Evolutionary conservation across 768 basidiomycete species (phyloP), one percentile per base, ranked within the genome.

Genomic region (Mycena vulgaris): DNA sequence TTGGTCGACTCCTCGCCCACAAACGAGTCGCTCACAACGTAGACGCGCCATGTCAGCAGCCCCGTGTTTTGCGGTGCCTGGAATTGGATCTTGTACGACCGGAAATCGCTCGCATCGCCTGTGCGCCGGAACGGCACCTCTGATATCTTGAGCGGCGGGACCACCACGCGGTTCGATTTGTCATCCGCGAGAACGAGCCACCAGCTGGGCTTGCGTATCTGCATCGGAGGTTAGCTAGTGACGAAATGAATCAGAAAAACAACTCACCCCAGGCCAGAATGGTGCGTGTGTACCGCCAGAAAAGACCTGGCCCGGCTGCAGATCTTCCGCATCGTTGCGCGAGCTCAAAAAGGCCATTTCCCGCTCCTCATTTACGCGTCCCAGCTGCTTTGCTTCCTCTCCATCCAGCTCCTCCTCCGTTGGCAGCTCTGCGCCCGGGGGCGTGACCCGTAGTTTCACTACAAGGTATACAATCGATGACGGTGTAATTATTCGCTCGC

Each of bases 181-280:
- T 93, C 91, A 76, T 98, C 96, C 0, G 92, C 94, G 25, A 98
- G 89, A 14, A 97, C 87, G 60, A 97, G 84, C 93, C 96, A 97
- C 95, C 95, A 99, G 27, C 89, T 87, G 0, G 97, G 93, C 80
- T 94, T 97, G 68, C 96, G 95, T 63, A 91, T 86, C 95, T 97
- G 74, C 45, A 40, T 60, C 17, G 66, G 57, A 30, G 63, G 23
- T 67, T 30, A 70, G 45, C 17, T 2, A 25, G 14, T 5, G 14
- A 21, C 57, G 10, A 56, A 49, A 37, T 56, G 27, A 2, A 55
- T n/a, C 27, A 3, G 5, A 49, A 21, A 17, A 2, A 45, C 39
- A 45, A 83, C 92, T 49, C 75, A 97, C 96, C 68, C 87, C 89
- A 64, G 97, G 96, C 96, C 96, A 99, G 76, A 89, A 87, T 6